Base-by-base conservation (phyloP, 805 yeast species). In the Kuraishia piskuri region DNA sequence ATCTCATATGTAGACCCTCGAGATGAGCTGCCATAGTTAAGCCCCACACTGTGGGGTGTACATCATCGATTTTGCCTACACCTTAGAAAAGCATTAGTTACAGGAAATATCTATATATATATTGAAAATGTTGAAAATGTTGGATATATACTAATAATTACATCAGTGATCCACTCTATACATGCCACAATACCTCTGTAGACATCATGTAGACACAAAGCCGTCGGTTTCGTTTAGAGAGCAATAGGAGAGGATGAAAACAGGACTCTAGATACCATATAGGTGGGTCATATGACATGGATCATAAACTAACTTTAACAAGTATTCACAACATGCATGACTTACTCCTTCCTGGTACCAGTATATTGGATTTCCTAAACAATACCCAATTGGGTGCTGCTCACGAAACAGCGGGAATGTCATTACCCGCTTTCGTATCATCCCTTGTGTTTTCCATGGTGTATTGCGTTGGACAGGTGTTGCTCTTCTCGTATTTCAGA, bases 311-410 rank as follows among this genome's bases (percentile, higher is more conserved):
- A n/a, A n/a, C n/a, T n/a, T n/a, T n/a, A n/a, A n/a, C 31, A 25
- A 25, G 10, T 7, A 31, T 4, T 8, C 40, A 31, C 14, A 12
- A 31, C 9, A 47, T 47, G 49, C n/a, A 47, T 17, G 17, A 22
- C n/a, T 19, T 50, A 24, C n/a, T 25, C 6, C 22, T 50, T 17
- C 52, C 52, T 5, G 48, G 47, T 7, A 50, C 57, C 2, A 49
- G 61, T 50, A 44, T 65, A 9, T 56, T 64, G 54, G 66, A 68
- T 50, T 77, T 82, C 57, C 62, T 81, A 37, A 75, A 76, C 56
- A 78, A 82, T 2, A 70, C 82, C 2, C 80, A 83, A 60, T 72
- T 79, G 0, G 86, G 86, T 0, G 66, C 75, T 21, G 88, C 88
- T 1, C 88, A 82, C 54, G 61, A 64, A 14, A 74, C 82, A 0